Conservation (phyloP, 2,329 filamentous ascomycete genomes). For the Biscogniauxia sp. region DNA sequence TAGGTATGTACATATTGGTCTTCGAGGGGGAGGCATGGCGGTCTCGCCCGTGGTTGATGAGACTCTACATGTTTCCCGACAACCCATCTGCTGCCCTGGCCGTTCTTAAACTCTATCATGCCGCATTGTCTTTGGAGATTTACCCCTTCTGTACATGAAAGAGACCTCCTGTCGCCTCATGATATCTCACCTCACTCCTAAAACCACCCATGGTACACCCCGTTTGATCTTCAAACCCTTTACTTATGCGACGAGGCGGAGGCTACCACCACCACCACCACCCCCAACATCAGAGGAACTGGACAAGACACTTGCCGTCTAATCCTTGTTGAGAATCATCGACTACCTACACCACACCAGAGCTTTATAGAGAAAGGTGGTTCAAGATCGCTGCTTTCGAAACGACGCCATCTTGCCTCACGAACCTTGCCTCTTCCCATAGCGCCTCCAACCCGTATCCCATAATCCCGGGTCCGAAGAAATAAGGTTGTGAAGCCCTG, state of each 20-base stretch:
- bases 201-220: constrained; percentile 22
- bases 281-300: constrained; percentile 5
- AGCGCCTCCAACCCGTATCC: constrained; percentile 12
- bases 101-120: constrained; percentile 42
- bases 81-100: constrained; percentile 36
- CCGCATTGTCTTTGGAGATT: constrained; percentile 38
- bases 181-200: constrained; percentile 31
- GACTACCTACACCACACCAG: constrained; percentile 6
- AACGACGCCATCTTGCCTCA: constrained; percentile 18
- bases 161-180: constrained; percentile 37
- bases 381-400: constrained; percentile 12
- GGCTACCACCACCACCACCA: constrained; percentile 1
- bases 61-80: constrained; percentile 28
- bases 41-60: constrained; percentile 36
- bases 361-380: constrained; percentile 10
- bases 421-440: constrained; percentile 13
- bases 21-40: constrained; percentile 24
- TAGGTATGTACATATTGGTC: no score
- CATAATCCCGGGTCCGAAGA: constrained; percentile 6
- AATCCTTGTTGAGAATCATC: constrained; percentile 18
- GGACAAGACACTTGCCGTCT: constrained; percentile 14
- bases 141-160: constrained; percentile 34
- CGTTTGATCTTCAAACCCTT: constrained; percentile 38
- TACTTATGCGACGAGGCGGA: constrained; percentile 31
- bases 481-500: constrained; percentile 16